Conservation (phyloP, 169 alveolate species). For the Babesia ovata region DNA sequence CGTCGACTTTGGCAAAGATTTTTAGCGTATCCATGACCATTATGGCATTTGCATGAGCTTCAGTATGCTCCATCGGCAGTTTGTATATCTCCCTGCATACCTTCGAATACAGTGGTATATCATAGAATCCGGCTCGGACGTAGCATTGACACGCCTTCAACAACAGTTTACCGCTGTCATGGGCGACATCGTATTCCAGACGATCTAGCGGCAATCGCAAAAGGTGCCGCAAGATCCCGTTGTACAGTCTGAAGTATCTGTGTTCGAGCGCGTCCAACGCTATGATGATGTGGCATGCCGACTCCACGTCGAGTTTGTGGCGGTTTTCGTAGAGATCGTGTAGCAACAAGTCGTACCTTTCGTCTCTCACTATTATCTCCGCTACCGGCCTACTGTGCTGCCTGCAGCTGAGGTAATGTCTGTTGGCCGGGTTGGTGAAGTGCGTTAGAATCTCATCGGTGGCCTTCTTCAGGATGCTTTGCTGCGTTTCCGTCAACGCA, state of each 20-base stretch:
- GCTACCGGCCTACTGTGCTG: slow-evolving; percentile 50
- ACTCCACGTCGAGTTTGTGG: slow-evolving; percentile 73
- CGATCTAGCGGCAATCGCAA: slow-evolving; percentile 23
- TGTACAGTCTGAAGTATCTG: slow-evolving; percentile 69
- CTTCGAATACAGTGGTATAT: slow-evolving; percentile 55
- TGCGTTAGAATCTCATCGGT: slow-evolving; percentile 40
- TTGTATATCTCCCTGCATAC: slow-evolving; percentile 39
- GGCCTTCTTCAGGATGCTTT: slow-evolving; percentile 35
- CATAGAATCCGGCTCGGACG: slow-evolving; percentile 57
- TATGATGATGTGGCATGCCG: slow-evolving; percentile 75
- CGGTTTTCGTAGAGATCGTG: slow-evolving; percentile 75
- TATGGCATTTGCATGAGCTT: background rate
- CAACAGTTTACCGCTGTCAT: slow-evolving; percentile 42
- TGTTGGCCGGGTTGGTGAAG: slow-evolving; percentile 57
- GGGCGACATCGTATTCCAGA: background rate
- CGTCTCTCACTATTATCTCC: slow-evolving; percentile 67
- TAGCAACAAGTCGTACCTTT: slow-evolving; percentile 68
- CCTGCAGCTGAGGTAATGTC: slow-evolving; percentile 35
- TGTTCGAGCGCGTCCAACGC: slow-evolving; percentile 72
- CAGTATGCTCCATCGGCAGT: slow-evolving; percentile 1
- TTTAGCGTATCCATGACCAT: slow-evolving; percentile 20
- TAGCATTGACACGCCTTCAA: slow-evolving; percentile 62
- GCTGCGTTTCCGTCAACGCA: slow-evolving; percentile 25
- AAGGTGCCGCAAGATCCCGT: slow-evolving; percentile 71
- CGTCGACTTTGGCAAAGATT: slow-evolving; percentile 47